phyloP scores from a whole-genome alignment of 2,329 filamentous ascomycete species.

The Cladosporium sp. region DNA sequence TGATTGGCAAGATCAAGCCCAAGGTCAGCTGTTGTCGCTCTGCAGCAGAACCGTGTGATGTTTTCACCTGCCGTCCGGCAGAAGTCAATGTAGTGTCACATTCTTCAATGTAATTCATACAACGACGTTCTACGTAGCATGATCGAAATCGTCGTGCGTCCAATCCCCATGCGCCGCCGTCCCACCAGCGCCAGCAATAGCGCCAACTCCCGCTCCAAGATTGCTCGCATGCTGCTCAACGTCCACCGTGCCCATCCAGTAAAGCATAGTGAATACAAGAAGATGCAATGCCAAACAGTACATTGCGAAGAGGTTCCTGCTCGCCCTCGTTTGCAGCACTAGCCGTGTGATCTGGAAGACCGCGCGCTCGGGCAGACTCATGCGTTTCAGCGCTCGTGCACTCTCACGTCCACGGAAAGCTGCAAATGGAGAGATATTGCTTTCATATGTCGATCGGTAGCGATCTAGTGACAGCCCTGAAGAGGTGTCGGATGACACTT shows the following conservation, averaged over 20 bases:
- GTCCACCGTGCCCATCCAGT: slow-evolving; percentile 70
- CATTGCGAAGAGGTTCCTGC: slow-evolving; percentile 85
- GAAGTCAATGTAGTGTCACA: no score
- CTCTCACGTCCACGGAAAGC: slow-evolving; percentile 93
- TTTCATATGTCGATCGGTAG: slow-evolving; percentile 90
- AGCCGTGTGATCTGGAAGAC: slow-evolving; percentile 89
- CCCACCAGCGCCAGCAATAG: slow-evolving; percentile 28
- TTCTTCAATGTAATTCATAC: no score
- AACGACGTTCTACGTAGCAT: not conserved
- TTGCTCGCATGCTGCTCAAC: slow-evolving; percentile 58
- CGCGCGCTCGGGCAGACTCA: slow-evolving; percentile 84
- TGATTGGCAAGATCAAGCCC: no score
- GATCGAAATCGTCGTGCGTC: slow-evolving; percentile 14
- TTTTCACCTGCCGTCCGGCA: no score
- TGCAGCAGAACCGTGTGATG: no score
- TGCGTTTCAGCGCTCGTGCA: slow-evolving; percentile 81
- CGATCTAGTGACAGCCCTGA: slow-evolving; percentile 49
- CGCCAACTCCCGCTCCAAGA: slow-evolving; percentile 40
- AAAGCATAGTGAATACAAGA: slow-evolving; percentile 80
- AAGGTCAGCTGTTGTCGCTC: no score
- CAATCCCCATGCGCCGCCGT: slow-evolving; percentile 11
- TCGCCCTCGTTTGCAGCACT: slow-evolving; percentile 82
- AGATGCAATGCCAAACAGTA: slow-evolving; percentile 89
- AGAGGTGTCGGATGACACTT: slow-evolving; percentile 53
- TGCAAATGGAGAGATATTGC: slow-evolving; percentile 90